Evolutionary conservation across 768 basidiomycete species (phyloP).

Genomic region (Leccinum subgranulosum): DNA sequence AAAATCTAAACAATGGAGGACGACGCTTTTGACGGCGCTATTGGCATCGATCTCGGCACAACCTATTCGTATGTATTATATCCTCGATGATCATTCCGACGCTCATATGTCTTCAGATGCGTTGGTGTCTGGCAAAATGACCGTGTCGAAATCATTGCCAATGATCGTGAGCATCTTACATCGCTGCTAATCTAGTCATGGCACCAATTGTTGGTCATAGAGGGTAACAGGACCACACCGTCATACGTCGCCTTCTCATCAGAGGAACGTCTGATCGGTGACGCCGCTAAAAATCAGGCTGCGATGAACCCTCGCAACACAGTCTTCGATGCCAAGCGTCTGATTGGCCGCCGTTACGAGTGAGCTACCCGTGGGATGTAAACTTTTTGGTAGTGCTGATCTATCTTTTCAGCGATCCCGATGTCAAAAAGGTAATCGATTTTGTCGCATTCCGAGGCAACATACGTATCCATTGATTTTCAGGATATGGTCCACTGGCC

Average conservation of each 20-base stretch:
- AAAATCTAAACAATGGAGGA: conserved; percentile 73
- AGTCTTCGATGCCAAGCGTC: conserved; percentile 98
- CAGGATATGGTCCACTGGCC: conserved; percentile 98
- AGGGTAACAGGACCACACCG: conserved; percentile 98
- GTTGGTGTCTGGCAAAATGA: conserved; percentile 99
- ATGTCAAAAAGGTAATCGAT: conserved; percentile 74
- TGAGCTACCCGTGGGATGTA: conserved; percentile 35
- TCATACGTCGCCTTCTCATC: conserved; percentile 98
- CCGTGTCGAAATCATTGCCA: conserved; percentile 98
- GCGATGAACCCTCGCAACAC: conserved; percentile 99
- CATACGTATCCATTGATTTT: conserved; percentile 6
- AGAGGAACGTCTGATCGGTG: conserved; percentile 96
- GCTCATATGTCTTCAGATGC: conserved; percentile 55
- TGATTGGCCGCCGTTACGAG: conserved; percentile 98
- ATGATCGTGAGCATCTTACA: conserved; percentile 68
- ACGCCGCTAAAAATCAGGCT: conserved; percentile 98
- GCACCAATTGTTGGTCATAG: conserved; percentile 35
- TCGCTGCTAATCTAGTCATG: not conserved
- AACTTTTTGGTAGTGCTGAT: not conserved
- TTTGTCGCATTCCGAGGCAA: not conserved
- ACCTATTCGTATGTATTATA: conserved; percentile 79
- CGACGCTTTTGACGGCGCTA: conserved; percentile 84
- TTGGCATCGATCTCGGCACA: conserved; percentile 96
- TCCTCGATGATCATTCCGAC: conserved; percentile 15
- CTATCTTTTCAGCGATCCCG: conserved; percentile 64